Evolutionary conservation across 148 eudicot species (phyloP).

Genomic region (Camellia granthamiana): DNA sequence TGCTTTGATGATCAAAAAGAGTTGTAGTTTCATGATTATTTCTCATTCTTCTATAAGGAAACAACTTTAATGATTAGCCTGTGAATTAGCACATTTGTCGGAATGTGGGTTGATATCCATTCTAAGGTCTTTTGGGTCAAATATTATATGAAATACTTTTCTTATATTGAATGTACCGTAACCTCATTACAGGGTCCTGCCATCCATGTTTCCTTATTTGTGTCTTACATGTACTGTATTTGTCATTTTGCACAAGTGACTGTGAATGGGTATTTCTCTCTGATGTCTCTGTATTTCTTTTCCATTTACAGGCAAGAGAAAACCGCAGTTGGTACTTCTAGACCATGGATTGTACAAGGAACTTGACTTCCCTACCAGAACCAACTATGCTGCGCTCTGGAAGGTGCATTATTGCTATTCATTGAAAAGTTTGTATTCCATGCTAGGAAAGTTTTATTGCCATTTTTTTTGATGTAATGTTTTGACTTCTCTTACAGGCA

Average conservation of each 20-base stretch:
- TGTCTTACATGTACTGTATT: neutral
- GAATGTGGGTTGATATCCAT: neutral
- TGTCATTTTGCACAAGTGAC: neutral
- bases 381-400: constrained; percentile 92
- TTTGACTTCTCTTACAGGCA: constrained; percentile 47
- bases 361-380: constrained; percentile 69
- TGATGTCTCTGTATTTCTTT: constrained; percentile 1
- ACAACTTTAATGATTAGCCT: no score
- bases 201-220: neutral
- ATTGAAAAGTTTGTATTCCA: neutral
- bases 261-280: neutral
- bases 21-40: neutral
- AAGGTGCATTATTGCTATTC: constrained; percentile 47
- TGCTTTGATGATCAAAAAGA: neutral
- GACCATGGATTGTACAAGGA: constrained; percentile 98
- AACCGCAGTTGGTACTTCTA: constrained; percentile 84
- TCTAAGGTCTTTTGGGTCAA: neutral
- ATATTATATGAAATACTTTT: neutral
- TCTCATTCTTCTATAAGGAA: neutral
- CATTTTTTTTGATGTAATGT: neutral
- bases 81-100: neutral
- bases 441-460: neutral
- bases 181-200: neutral
- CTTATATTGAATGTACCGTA: neutral
- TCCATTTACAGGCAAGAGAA: constrained; percentile 56